These are phyloP conservation scores for Penicillium simplicissimum DNA, from an alignment of 495 filamentous ascomycete genomes.

Conservation along the genomic window DNA sequence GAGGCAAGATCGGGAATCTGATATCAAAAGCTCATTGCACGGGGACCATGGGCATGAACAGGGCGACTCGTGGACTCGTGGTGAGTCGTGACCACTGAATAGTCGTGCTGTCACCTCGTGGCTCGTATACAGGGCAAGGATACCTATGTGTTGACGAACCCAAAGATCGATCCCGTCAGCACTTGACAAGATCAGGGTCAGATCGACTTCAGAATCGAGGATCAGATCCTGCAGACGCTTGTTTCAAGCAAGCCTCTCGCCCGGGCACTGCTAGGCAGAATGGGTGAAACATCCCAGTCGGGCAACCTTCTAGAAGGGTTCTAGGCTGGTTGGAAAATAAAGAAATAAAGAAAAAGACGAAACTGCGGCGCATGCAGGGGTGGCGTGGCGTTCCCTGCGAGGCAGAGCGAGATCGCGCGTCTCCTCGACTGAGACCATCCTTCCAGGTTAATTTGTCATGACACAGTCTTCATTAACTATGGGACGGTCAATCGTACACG, in stretches of 20 bases:
- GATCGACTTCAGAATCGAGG: background rate
- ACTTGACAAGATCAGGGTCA: background rate
- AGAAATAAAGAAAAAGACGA: background rate
- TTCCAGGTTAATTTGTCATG: background rate
- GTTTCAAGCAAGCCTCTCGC: background rate
- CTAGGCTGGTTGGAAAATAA: background rate
- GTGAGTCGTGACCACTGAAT: background rate
- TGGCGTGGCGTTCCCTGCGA: background rate
- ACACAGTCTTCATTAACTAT: slow-evolving; percentile 7
- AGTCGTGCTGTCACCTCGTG: background rate
- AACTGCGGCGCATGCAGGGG: background rate
- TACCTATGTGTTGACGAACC: background rate
- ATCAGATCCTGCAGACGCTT: background rate
- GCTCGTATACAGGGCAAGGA: too few species aligned
- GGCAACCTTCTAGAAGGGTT: slow-evolving; percentile 16
- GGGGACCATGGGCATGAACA: background rate
- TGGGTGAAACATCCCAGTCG: slow-evolving; percentile 11
- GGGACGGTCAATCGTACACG: slow-evolving; percentile 10
- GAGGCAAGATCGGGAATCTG: background rate
- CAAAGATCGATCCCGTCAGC: background rate
- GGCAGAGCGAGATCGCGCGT: background rate
- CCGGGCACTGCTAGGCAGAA: background rate
- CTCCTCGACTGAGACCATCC: background rate
- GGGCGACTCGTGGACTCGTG: background rate
- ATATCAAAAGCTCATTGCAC: background rate